Percentiles rank a stretch among this genome's conserved stretches.
phyloP scores from a whole-genome alignment of 108 stramenopile species.

The Skeletonema marinoi region DNA sequence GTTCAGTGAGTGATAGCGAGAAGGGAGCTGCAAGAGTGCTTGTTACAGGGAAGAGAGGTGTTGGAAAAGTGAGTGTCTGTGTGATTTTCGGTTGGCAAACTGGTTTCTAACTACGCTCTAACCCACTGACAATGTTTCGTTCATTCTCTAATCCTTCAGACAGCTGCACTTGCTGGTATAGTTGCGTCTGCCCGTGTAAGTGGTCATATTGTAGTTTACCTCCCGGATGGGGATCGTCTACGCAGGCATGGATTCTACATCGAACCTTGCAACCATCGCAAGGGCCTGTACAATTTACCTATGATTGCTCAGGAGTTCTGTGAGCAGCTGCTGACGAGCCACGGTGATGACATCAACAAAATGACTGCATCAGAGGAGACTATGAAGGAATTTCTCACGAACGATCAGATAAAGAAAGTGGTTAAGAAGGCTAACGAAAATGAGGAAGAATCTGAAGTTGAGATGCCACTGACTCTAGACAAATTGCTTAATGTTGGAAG shows the following conservation, averaged over 20 bases:
- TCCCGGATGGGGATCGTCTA: constrained; percentile 77
- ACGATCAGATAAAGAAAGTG: constrained; percentile 54
- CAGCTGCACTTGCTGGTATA: constrained; percentile 68
- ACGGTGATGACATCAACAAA: constrained; percentile 54
- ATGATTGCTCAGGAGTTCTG: constrained; percentile 73
- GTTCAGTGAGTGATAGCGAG: constrained; percentile 8
- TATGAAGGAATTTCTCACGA: constrained; percentile 57
- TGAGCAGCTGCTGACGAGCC: constrained; percentile 50
- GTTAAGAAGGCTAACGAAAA: constrained; percentile 24
- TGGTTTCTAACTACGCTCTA: neutral
- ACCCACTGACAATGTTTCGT: neutral
- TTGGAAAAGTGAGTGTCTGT: constrained; percentile 59
- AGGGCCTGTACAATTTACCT: constrained; percentile 75
- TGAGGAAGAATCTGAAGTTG: constrained; percentile 11
- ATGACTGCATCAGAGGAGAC: constrained; percentile 46
- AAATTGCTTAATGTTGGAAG: constrained; percentile 61
- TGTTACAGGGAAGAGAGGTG: constrained; percentile 67
- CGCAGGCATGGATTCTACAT: constrained; percentile 72
- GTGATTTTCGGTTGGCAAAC: neutral
- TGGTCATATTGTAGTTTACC: constrained; percentile 74
- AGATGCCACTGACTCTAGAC: constrained; percentile 39
- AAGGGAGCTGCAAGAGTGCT: constrained; percentile 53
- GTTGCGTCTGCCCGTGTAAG: constrained; percentile 81
- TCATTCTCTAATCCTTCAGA: constrained; percentile 19
- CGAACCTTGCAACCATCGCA: constrained; percentile 52